These are phyloP conservation scores for Stemphylium vesicarium DNA, from an alignment of 2,329 filamentous ascomycete genomes.

Conservation along the genomic window DNA sequence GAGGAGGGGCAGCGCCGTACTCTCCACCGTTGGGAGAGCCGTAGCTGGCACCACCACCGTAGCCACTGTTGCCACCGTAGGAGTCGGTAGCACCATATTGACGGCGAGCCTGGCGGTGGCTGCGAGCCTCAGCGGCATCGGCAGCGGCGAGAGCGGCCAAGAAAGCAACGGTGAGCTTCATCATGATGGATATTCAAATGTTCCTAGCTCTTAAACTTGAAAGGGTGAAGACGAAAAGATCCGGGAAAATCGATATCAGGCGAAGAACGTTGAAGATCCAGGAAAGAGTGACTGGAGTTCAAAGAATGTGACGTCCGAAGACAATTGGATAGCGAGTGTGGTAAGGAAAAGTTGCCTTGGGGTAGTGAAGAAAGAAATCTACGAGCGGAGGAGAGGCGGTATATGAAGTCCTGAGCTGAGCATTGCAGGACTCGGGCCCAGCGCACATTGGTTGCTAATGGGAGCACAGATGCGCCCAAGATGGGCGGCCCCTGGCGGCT, in stretches of 20 bases:
- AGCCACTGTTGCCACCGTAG: constrained; percentile 21
- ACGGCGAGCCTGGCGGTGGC: constrained; percentile 38
- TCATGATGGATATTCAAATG: constrained; percentile 21
- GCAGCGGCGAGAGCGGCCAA: constrained; percentile 39
- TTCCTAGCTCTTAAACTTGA: constrained; percentile 35
- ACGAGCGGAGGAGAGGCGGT: constrained; percentile 25
- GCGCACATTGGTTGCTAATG: constrained; percentile 24
- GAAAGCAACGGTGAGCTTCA: constrained; percentile 45
- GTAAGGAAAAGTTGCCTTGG: constrained; percentile 45
- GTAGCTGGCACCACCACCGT: constrained; percentile 1
- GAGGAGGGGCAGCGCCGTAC: constrained; percentile 9
- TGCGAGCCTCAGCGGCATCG: constrained; percentile 40
- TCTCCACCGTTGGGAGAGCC: background rate
- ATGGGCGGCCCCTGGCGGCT: constrained; percentile 38
- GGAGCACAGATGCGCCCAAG: constrained; percentile 22
- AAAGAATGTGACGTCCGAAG: constrained; percentile 46
- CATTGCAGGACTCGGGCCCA: constrained; percentile 40
- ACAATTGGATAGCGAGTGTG: constrained; percentile 44
- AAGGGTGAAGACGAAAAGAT: constrained; percentile 31
- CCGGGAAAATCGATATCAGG: constrained; percentile 40
- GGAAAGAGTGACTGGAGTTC: constrained; percentile 49
- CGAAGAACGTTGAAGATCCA: constrained; percentile 29
- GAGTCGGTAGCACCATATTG: constrained; percentile 23
- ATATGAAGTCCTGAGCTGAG: constrained; percentile 42
- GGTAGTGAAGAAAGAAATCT: constrained; percentile 35